phyloP scores from a whole-genome alignment of 2,329 filamentous ascomycete genomes.

The Epichloe coenophiala region DNA sequence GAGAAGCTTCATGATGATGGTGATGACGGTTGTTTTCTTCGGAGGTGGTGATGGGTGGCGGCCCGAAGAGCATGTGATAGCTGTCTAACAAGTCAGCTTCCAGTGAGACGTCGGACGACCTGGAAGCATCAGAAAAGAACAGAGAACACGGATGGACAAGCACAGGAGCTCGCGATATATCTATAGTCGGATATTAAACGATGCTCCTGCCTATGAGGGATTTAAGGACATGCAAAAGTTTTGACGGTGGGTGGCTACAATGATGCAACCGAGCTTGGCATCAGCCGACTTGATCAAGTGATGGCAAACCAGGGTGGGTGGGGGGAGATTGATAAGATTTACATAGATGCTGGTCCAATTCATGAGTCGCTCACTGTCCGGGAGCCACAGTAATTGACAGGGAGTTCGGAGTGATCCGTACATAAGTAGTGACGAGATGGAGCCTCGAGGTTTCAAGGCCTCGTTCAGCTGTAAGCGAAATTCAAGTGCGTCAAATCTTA shows the following conservation, averaged over 20 bases:
- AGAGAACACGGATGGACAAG: background rate
- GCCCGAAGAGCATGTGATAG: background rate
- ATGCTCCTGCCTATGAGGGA: background rate
- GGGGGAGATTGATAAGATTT: constrained; percentile 12
- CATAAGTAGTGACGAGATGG: background rate
- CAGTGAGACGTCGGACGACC: background rate
- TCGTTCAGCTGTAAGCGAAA: background rate
- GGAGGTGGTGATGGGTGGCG: background rate
- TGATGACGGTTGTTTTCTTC: background rate
- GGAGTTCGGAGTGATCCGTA: too few species aligned
- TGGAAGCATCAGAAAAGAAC: background rate
- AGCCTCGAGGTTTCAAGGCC: background rate
- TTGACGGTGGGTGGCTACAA: background rate
- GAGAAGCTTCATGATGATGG: constrained; percentile 22
- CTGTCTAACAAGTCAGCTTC: background rate
- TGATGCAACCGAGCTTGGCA: background rate
- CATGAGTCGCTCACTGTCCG: background rate
- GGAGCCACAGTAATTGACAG: background rate
- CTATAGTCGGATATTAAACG: background rate
- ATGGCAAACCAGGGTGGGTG: background rate
- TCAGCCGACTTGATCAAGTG: constrained; percentile 4
- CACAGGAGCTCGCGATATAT: background rate
- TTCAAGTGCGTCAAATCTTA: too few species aligned
- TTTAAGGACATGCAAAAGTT: background rate
- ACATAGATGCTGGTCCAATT: constrained; percentile 3